Base-by-base conservation (phyloP, 352 stramenopile species). In the Phytophthora uliginosa region DNA sequence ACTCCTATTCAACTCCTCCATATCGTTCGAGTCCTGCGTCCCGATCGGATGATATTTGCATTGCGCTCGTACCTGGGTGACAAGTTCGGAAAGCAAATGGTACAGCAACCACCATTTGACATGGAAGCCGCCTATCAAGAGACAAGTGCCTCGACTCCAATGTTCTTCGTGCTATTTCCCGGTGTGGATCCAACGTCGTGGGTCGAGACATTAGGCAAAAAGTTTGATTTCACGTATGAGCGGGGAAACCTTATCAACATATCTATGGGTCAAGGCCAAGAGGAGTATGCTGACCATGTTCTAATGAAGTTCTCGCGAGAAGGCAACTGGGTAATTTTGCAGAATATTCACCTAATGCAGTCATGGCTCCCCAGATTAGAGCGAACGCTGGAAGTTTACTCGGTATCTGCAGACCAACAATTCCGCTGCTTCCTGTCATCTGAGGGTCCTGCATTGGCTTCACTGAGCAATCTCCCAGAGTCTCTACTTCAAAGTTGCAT, bases 361-460 rank as follows among this genome's bases (percentile, higher is more conserved):
- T 87, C 83, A 26, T 98, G 93, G 94, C 64, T 98, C 12, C 88
- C 88, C 0, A 86, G 85, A 58, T 85, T 98, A 20, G 94, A 98
- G 55, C 78, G 85, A 10, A 83, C 91, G 5, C 59, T 96, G 2
- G 85, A 96, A 48, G 62, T 94, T 38, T 97, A 81, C 54, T 95
- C 87, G 0, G 83, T 91, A 7, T 85, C 92, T 1, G 92, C 91
- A 4, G 96, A 99, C 68, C 80, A 90, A 33, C 97, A 97, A 68
- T 99, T 99, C 70, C 90, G 96, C 7, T 99, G 95, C 66, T 99
- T 99, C 51, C 73, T 99, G 26, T 98, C 93, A 15, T 96, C 95
- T 1, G 96, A 99, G 63, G 88, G 89, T 0, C 95, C 96, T n/a
- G 81, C 89, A 12, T 67, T 93, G 8, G 73, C 87, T 0, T 92